Evolutionary conservation across 164 flowering plant species (phyloP), one percentile per base, ranked within the genome.

Genomic region (Kingdonia uniflora): DNA sequence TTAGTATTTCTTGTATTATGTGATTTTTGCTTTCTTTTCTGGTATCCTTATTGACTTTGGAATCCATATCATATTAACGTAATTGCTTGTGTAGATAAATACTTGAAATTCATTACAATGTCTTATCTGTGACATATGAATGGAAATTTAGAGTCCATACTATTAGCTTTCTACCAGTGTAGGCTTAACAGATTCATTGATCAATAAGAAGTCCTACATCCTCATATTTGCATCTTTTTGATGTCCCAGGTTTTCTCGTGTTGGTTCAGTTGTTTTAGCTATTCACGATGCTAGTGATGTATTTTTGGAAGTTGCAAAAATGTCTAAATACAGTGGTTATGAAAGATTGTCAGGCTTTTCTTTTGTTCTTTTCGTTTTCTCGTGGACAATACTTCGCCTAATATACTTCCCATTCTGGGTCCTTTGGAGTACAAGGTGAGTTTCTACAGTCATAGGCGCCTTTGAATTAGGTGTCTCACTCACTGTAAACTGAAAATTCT

Each of bases 211-310:
- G 8, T 29, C 8, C 35, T 44, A 8, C 24, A 7, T 40, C 25
- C 45, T 58, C 38, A 48, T 48, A 55, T 11, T 26, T 35, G 39
- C 52, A 44, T 21, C 40, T 49, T 19, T 43, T 29, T 37, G 20
- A 41, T 61, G 49, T 65, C 67, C 63, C 80, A 92, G 99, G 74
- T 84, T 92, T 72, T 75, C 78, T 42, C 95, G 99, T 46, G 87
- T 66, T 65, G 99, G 99, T 44, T 86, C 99, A 1, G 63, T 92
- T 65, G 81, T 92, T 72, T 71, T 92, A 59, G 99, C 99, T 54
- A 77, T 92, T 72, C 99, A 92, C 71, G 99, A 92, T 76, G 99
- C 82, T 20, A 88, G 81, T 63, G 99, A 92, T 71, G 81, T 86
- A 33, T 92, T 86, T 68, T 58, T 92, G 67, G 99, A 92, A 71